These are phyloP conservation scores for Candida sonorensis DNA, from an alignment of 805 yeast genomes.

Conservation along the genomic window DNA sequence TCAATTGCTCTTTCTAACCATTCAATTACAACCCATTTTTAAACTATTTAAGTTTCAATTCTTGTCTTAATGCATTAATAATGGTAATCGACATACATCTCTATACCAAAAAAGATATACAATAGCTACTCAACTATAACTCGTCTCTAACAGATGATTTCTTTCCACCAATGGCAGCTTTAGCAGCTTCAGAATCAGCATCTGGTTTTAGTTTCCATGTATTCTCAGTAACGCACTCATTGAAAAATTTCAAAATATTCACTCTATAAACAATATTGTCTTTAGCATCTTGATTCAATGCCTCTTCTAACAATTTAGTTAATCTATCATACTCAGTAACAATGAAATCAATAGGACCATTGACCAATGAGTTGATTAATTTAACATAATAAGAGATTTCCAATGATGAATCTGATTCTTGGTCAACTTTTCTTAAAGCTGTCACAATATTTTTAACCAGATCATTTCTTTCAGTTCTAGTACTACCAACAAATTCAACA, in stretches of 20 bases:
- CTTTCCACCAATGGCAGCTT: no score
- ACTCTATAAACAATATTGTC: conserved; percentile 47
- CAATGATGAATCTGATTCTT: conserved; percentile 11
- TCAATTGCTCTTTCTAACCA: no score
- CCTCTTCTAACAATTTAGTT: conserved; percentile 31
- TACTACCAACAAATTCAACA: conserved; percentile 24
- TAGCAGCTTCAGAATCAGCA: conserved; percentile 1
- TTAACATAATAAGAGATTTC: conserved; percentile 42
- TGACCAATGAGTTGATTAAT: conserved; percentile 36
- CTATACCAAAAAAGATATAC: no score
- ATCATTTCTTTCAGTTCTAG: conserved; percentile 20
- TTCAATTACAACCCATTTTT: no score
- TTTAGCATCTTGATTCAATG: conserved; percentile 32
- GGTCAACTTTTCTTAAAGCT: conserved; percentile 28
- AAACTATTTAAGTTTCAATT: no score
- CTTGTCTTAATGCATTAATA: no score
- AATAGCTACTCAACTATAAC: no score
- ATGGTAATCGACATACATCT: no score
- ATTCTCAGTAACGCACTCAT: conserved; percentile 10
- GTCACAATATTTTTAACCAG: conserved; percentile 29
- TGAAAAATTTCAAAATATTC: conserved; percentile 39
- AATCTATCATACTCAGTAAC: conserved; percentile 41
- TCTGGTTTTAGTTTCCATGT: conserved; percentile 12
- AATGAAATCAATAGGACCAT: conserved; percentile 39
- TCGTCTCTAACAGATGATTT: no score